Evolutionary conservation across 306 rosid species (phyloP).

Genomic region (Coriaria nepalensis): DNA sequence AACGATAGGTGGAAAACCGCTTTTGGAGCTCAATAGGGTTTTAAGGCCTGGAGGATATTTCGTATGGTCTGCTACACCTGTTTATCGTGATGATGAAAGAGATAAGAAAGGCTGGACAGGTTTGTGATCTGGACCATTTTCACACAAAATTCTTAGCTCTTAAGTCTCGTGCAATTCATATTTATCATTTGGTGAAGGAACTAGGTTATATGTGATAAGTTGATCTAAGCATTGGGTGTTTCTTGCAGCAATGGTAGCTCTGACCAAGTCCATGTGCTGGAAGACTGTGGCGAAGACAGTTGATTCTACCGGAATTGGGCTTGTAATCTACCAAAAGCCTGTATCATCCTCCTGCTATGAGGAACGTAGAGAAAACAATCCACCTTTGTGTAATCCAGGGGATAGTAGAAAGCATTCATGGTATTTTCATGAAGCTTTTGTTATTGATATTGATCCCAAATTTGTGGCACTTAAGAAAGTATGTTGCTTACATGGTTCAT

Average conservation of each 20-base stretch:
- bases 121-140: constrained; percentile 25
- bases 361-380: constrained; percentile 36
- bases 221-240: constrained; percentile 13
- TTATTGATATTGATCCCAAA: constrained; percentile 6
- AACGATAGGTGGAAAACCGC: constrained; percentile 67
- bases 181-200: too few species aligned
- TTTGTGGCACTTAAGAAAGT: background rate
- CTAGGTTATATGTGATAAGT: background rate
- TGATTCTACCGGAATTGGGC: constrained; percentile 72
- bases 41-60: constrained; percentile 91
- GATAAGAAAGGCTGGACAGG: constrained; percentile 71
- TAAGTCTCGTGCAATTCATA: too few species aligned
- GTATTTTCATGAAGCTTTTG: constrained; percentile 27
- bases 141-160: too few species aligned
- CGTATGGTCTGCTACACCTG: constrained; percentile 96
- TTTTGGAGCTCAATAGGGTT: constrained; percentile 83
- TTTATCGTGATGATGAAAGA: constrained; percentile 57
- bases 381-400: constrained; percentile 49
- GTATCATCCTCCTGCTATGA: constrained; percentile 51
- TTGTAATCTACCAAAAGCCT: constrained; percentile 89
- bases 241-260: constrained; percentile 59
- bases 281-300: constrained; percentile 48
- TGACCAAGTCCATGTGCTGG: constrained; percentile 84
- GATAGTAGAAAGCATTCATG: constrained; percentile 57
- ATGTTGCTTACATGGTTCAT: constrained; percentile 15